Base-by-base conservation (phyloP, 169 alveolate species). In the Plasmodium falciparum region DNA sequence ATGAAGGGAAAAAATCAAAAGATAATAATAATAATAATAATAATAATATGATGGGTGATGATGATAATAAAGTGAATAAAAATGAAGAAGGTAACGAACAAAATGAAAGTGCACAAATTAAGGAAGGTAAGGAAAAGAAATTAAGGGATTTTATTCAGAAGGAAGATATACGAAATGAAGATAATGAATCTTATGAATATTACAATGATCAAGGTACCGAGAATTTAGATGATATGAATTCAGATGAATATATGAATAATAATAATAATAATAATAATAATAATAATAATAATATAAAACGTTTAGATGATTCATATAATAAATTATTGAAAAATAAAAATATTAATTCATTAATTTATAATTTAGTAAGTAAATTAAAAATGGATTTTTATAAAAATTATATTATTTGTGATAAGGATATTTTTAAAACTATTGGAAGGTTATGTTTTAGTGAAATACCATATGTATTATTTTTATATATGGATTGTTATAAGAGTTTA, bases 401-500 rank as follows among this genome's bases (percentile, higher is more conserved):
- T 71, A 75, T 88, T 61, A 85, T 73, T 61, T 88, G 76, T 66
- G 74, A 61, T 22, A 69, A 74, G 72, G 89, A 83, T 52, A 67
- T 94, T 29, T 93, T 89, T 33, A 95, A 95, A 89, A 97, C 98
- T 58, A 93, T 96, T 24, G 98, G 96, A 63, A 93, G 92, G 2
- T 92, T 96, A 50, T 89, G 95, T 45, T 83, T 95, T 80, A 83
- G 95, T 22, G 96, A 94, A 63, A 95, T 89, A 92, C 98, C 98
- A 7, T 96, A 96, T 63, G 97, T 95, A 9, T 93, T 96, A 45
- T 96, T 96, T 69, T 93, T 95, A 73, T 96, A 96, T 56, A 94
- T 95, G 66, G 91, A 94, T 56, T 96, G 97, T 24, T 93, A 95
- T 39, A 95, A 95, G 70, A 96, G 93, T 88, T 93, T 97, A n/a